phyloP scores from a whole-genome alignment of 2,329 filamentous ascomycete genomes.

The Falciphora oryzae region DNA sequence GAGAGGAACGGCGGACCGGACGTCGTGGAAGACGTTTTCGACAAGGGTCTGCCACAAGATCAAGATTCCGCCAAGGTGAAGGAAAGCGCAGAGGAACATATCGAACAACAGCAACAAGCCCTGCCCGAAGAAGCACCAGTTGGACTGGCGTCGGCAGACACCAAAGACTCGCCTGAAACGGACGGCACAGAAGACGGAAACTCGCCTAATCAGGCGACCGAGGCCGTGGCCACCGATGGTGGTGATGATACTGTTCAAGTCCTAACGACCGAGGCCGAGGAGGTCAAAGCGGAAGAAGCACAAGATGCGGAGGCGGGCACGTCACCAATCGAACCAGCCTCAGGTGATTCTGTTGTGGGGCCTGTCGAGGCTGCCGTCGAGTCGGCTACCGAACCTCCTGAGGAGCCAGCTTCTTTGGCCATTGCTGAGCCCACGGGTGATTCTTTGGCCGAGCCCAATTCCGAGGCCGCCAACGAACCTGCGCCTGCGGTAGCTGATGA shows the following conservation, averaged over 20 bases:
- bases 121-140: too few species aligned
- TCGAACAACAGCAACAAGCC: not conserved
- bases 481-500: not conserved
- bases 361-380: not conserved
- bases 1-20: too few species aligned
- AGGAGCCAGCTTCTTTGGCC: too few species aligned
- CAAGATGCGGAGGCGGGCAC: too few species aligned
- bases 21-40: not conserved
- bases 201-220: not conserved
- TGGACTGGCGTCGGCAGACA: not conserved
- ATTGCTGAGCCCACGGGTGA: not conserved
- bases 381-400: not conserved
- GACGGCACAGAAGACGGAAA: not conserved
- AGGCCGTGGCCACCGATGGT: not conserved
- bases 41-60: not conserved
- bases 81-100: not conserved
- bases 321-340: too few species aligned
- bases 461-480: too few species aligned
- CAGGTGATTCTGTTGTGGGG: too few species aligned
- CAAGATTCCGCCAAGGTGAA: not conserved
- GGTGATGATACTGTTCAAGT: not conserved
- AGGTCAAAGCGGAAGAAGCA: too few species aligned
- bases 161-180: not conserved
- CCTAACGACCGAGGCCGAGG: too few species aligned
- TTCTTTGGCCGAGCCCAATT: too few species aligned